Conservation (phyloP, 331 rosid species). For the Stylosanthes scabra region DNA sequence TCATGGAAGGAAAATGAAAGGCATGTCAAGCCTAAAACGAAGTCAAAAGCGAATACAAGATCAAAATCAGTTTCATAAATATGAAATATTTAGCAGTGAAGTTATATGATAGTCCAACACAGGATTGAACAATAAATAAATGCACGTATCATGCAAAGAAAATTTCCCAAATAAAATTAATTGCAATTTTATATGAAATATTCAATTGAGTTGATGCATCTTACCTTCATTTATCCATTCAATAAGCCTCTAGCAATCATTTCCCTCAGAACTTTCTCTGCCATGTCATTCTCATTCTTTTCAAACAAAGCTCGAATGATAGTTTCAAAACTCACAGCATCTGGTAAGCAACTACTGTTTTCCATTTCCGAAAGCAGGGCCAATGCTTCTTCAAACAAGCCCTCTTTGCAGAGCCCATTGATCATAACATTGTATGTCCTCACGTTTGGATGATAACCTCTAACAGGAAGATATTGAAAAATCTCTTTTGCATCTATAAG, state of each 20-base stretch:
- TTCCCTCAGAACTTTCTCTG: not conserved
- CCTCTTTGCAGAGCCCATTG: slow-evolving; percentile 36
- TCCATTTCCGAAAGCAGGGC: slow-evolving; percentile 19
- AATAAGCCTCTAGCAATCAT: not conserved
- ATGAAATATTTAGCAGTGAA: too few species aligned
- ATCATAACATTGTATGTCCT: slow-evolving; percentile 26
- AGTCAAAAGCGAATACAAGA: too few species aligned
- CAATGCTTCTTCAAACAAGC: slow-evolving; percentile 17
- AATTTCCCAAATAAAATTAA: too few species aligned
- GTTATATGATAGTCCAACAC: too few species aligned
- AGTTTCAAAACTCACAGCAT: slow-evolving; percentile 12
- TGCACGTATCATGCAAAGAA: too few species aligned
- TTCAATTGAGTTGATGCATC: too few species aligned
- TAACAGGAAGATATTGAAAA: slow-evolving; percentile 1
- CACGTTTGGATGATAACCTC: slow-evolving; percentile 1
- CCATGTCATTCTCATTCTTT: not conserved
- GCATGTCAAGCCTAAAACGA: too few species aligned
- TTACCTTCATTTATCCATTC: too few species aligned
- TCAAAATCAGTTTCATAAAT: too few species aligned
- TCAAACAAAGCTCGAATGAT: not conserved
- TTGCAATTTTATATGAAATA: too few species aligned
- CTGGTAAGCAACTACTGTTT: not conserved
- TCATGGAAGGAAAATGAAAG: too few species aligned
- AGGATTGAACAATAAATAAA: too few species aligned
- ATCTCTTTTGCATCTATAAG: slow-evolving; percentile 12